These are phyloP conservation scores for Xylaria multiplex DNA, from an alignment of 2,329 filamentous ascomycete species.

Conservation along the genomic window DNA sequence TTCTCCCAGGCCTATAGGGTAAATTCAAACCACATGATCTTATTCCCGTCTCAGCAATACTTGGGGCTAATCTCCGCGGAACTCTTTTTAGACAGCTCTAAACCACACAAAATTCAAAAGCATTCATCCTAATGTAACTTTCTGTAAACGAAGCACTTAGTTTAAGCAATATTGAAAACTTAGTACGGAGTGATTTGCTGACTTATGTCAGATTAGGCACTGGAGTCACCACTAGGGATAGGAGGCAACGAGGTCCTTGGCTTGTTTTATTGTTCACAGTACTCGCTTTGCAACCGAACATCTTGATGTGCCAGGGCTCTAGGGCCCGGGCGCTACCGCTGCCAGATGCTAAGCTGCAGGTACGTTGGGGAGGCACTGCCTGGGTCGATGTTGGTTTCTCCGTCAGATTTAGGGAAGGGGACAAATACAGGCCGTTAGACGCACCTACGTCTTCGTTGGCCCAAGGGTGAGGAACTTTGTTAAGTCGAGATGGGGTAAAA, in stretches of 20 bases:
- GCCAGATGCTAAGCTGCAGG: constrained; percentile 3
- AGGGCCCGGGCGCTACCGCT: neutral
- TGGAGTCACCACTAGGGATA: too few species aligned
- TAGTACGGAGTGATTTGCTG: too few species aligned
- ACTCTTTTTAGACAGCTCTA: neutral
- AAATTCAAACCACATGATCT: constrained; percentile 13
- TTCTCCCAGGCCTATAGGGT: constrained; percentile 30
- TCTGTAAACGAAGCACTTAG: too few species aligned
- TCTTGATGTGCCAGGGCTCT: constrained; percentile 5
- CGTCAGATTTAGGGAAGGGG: neutral
- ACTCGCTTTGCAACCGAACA: constrained; percentile 15
- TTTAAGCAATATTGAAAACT: too few species aligned
- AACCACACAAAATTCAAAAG: neutral
- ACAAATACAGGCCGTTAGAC: neutral
- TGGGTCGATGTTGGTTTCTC: neutral
- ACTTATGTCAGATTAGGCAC: too few species aligned
- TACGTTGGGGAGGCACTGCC: constrained; percentile 3
- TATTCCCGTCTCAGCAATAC: neutral
- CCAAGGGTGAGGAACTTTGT: neutral
- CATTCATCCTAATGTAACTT: too few species aligned
- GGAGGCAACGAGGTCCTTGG: neutral
- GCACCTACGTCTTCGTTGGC: too few species aligned
- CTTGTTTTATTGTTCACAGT: constrained; percentile 21
- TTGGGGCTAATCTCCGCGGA: neutral
- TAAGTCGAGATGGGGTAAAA: neutral